These are phyloP conservation scores for Parachaetomium inaequale DNA, from an alignment of 495 filamentous ascomycete species.

Conservation along the genomic window DNA sequence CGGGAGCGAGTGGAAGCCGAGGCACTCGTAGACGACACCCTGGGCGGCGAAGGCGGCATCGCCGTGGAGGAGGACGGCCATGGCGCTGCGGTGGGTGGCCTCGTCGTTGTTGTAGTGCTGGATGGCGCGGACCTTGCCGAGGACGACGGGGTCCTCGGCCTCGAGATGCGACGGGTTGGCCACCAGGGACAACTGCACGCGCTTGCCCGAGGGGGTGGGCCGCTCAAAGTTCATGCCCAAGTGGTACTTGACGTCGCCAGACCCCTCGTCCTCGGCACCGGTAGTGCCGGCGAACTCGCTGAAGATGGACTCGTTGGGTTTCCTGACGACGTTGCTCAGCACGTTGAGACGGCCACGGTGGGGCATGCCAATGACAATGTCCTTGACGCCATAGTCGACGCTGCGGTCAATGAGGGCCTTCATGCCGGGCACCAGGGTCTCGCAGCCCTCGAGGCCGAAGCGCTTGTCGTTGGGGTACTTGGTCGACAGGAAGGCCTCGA, in stretches of 20 bases:
- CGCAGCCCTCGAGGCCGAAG: conserved; percentile 95
- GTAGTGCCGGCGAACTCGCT: conserved; percentile 91
- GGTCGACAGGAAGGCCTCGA: conserved; percentile 87
- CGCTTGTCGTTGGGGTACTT: conserved; percentile 99
- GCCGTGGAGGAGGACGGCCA: conserved; percentile 93
- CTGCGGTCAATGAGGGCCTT: conserved; percentile 97
- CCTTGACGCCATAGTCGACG: conserved; percentile 96
- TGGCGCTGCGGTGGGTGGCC: conserved; percentile 76
- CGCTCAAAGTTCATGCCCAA: conserved; percentile 99
- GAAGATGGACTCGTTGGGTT: conserved; percentile 99
- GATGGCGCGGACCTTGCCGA: conserved; percentile 95
- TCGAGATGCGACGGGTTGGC: conserved; percentile 98
- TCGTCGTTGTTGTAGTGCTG: conserved; percentile 99
- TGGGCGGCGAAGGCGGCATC: conserved; percentile 96
- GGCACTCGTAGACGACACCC: conserved; percentile 96
- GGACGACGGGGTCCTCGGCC: conserved; percentile 95
- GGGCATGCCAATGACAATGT: conserved; percentile 99
- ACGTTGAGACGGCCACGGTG: conserved; percentile 98
- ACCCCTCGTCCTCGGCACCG: conserved; percentile 90
- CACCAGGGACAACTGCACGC: conserved; percentile 94
- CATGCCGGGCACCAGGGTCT: conserved; percentile 96
- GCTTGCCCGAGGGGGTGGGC: conserved; percentile 95
- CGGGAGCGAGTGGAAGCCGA: conserved; percentile 93
- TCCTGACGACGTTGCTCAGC: conserved; percentile 95
- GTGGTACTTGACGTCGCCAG: conserved; percentile 98